Evolutionary conservation across 2,329 filamentous ascomycete species (phyloP).

Genomic region (Pseudocercospora cruenta): DNA sequence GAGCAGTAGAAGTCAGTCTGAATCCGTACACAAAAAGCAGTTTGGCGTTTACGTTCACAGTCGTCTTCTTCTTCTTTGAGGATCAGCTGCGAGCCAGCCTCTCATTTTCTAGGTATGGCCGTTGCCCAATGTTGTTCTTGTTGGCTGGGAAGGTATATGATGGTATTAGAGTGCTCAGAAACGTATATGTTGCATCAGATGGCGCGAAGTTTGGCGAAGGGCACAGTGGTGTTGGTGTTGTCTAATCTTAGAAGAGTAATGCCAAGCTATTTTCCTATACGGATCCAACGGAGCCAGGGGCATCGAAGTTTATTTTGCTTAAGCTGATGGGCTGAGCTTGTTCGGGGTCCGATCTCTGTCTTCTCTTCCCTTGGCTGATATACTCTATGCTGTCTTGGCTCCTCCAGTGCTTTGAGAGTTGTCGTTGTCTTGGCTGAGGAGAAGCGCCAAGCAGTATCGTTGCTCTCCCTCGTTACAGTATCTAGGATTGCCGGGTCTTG

Average conservation of each 20-base stretch:
- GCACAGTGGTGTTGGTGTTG: not conserved
- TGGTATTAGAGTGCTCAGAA: too few species aligned
- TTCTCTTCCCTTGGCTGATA: too few species aligned
- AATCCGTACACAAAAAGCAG: not conserved
- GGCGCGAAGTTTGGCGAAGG: not conserved
- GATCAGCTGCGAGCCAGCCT: not conserved
- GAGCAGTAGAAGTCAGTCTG: not conserved
- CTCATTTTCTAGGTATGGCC: not conserved
- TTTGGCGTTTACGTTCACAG: not conserved
- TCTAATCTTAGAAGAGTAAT: not conserved
- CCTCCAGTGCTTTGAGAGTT: not conserved
- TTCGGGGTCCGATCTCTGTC: not conserved
- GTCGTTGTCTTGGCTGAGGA: not conserved
- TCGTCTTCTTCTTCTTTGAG: not conserved
- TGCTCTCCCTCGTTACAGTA: too few species aligned
- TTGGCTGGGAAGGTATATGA: too few species aligned
- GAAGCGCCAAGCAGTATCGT: not conserved
- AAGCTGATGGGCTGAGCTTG: not conserved
- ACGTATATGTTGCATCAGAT: not conserved
- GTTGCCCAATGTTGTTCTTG: too few species aligned
- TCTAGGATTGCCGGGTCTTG: not conserved
- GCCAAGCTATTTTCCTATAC: not conserved
- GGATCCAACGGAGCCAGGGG: not conserved
- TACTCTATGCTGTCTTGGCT: too few species aligned
- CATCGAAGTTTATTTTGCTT: not conserved